phyloP scores from a whole-genome alignment of 164 flowering plant species.

The Macadamia integrifolia region DNA sequence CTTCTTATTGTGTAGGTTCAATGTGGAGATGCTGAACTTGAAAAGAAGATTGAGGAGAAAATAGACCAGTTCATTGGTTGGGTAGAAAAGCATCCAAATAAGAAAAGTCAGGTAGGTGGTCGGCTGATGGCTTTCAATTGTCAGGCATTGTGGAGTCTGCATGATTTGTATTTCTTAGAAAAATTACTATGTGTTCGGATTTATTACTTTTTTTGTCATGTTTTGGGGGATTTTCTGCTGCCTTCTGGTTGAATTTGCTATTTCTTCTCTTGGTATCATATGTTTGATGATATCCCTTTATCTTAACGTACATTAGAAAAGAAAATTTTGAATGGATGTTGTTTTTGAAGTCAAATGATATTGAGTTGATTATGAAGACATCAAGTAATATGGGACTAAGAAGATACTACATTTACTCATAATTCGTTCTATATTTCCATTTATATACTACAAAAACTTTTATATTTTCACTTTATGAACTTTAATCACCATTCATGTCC shows the following conservation, averaged over 20 bases:
- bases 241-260: no score
- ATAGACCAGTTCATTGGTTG: constrained; percentile 82
- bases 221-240: neutral
- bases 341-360: neutral
- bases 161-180: neutral
- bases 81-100: constrained; percentile 97
- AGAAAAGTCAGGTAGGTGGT: constrained; percentile 85
- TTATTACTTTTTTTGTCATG: neutral
- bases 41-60: constrained; percentile 93
- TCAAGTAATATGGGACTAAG: no score
- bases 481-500: no score
- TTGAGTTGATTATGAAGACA: no score
- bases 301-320: no score
- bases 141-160: neutral
- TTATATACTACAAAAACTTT: no score
- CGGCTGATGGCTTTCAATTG: constrained; percentile 1
- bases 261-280: no score
- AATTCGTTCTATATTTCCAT: no score
- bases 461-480: no score
- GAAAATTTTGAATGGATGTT: no score
- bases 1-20: constrained; percentile 55
- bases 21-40: constrained; percentile 86
- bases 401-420: no score
- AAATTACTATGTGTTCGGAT: neutral
- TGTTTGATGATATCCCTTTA: no score